Evolutionary conservation across 768 basidiomycete species (phyloP).

Genomic region (Lactarius quietus): DNA sequence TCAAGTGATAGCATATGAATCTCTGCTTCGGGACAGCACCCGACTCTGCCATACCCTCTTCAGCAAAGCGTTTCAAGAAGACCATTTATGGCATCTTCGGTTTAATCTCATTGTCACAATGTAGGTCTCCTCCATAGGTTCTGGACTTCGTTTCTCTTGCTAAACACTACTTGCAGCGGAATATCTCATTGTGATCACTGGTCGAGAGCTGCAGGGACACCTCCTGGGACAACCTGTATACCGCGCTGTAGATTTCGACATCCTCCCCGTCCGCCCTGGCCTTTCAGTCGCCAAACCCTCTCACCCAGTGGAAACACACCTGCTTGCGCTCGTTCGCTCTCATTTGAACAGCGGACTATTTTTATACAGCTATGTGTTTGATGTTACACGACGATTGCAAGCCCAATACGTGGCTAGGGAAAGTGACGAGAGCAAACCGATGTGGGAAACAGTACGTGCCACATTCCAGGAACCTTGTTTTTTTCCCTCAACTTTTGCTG

Average conservation of each 20-base stretch:
- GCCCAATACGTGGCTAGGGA: constrained; percentile 64
- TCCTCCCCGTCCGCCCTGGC: constrained; percentile 79
- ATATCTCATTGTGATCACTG: constrained; percentile 86
- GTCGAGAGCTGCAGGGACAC: constrained; percentile 70
- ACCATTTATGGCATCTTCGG: constrained; percentile 74
- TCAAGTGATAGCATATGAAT: constrained; percentile 9
- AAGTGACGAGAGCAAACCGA: constrained; percentile 47
- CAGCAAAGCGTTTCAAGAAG: constrained; percentile 58
- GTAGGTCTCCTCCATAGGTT: constrained; percentile 39
- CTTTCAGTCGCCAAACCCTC: constrained; percentile 64
- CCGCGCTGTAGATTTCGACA: constrained; percentile 84
- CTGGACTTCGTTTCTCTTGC: neutral
- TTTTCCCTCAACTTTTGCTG: constrained; percentile 2
- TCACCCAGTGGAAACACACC: constrained; percentile 83
- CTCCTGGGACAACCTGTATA: constrained; percentile 86
- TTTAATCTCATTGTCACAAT: constrained; percentile 69
- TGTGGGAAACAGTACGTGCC: constrained; percentile 73
- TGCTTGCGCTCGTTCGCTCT: constrained; percentile 80
- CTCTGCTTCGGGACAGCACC: constrained; percentile 12
- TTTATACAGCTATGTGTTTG: constrained; percentile 88
- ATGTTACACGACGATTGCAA: constrained; percentile 86
- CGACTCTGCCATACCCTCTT: constrained; percentile 39
- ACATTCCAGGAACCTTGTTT: neutral
- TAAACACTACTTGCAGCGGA: constrained; percentile 57
- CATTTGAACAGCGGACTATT: constrained; percentile 80